Percentiles rank a stretch among this genome's conserved stretches.
These are phyloP conservation scores for Pyricularia sp. DNA, from an alignment of 2,329 filamentous ascomycete genomes.

Conservation along the genomic window DNA sequence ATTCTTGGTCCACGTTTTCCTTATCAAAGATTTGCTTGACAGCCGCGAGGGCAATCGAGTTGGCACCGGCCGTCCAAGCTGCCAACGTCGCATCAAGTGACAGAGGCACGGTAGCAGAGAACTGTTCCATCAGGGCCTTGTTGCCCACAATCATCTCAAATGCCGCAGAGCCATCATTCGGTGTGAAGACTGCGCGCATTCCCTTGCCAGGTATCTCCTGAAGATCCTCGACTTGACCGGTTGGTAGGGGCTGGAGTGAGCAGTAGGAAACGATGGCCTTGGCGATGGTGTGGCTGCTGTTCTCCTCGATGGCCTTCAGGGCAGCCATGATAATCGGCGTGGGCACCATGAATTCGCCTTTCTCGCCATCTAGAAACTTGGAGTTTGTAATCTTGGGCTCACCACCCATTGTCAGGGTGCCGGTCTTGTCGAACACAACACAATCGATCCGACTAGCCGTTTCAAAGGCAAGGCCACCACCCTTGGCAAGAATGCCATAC, in stretches of 20 bases:
- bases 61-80: constrained; percentile 52
- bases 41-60: constrained; percentile 54
- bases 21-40: constrained; percentile 19
- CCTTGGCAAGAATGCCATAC: constrained; percentile 72
- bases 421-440: constrained; percentile 84
- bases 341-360: neutral
- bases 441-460: constrained; percentile 70
- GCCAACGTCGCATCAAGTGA: constrained; percentile 28
- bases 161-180: constrained; percentile 14
- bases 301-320: constrained; percentile 55
- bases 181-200: constrained; percentile 46
- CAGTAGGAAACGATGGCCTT: constrained; percentile 61
- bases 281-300: constrained; percentile 67
- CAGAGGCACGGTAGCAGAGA: constrained; percentile 28
- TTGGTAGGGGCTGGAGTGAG: constrained; percentile 19
- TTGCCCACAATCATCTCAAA: constrained; percentile 60
- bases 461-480: constrained; percentile 78
- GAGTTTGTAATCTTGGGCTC: constrained; percentile 59
- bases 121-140: constrained; percentile 55
- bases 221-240: constrained; percentile 29
- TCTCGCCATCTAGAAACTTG: constrained; percentile 15
- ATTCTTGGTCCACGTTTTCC: neutral
- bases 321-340: constrained; percentile 34
- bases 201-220: constrained; percentile 66
- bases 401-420: constrained; percentile 66